Evolutionary conservation across 495 filamentous ascomycete genomes (phyloP).

Genomic region (Talaromyces proteolyticus): DNA sequence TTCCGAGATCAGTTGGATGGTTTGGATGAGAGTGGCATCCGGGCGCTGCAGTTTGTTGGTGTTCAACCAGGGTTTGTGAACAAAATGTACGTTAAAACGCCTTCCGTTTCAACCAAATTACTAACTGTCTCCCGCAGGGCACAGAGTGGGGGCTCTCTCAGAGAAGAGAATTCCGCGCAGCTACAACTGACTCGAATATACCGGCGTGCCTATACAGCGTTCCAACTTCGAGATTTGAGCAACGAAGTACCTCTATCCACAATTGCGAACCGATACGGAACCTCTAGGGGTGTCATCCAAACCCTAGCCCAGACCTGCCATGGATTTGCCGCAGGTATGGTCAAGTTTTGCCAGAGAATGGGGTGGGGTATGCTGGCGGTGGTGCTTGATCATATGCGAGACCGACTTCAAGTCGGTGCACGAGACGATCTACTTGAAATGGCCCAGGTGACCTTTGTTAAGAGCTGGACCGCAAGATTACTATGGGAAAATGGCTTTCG

Average conservation of each 20-base stretch:
- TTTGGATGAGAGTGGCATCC: constrained; percentile 64
- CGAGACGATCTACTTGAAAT: constrained; percentile 67
- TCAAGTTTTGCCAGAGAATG: constrained; percentile 71
- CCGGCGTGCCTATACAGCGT: constrained; percentile 70
- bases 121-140: constrained; percentile 49
- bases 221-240: constrained; percentile 77
- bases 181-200: constrained; percentile 58
- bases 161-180: constrained; percentile 56
- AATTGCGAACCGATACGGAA: constrained; percentile 64
- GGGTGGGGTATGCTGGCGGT: constrained; percentile 69
- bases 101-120: neutral
- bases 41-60: constrained; percentile 64
- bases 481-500: constrained; percentile 76
- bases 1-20: constrained; percentile 65
- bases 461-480: constrained; percentile 69
- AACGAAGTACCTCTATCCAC: constrained; percentile 69
- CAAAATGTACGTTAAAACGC: constrained; percentile 50
- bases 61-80: constrained; percentile 66
- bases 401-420: constrained; percentile 69
- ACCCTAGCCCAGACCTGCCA: constrained; percentile 69
- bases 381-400: constrained; percentile 72
- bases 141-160: constrained; percentile 56
- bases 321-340: constrained; percentile 72
- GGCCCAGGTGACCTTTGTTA: constrained; percentile 70
- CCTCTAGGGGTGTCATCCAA: constrained; percentile 66